Evolutionary conservation across 192 early-diverging fungal genomes (phyloP).

Genomic region (Backusella sp.): DNA sequence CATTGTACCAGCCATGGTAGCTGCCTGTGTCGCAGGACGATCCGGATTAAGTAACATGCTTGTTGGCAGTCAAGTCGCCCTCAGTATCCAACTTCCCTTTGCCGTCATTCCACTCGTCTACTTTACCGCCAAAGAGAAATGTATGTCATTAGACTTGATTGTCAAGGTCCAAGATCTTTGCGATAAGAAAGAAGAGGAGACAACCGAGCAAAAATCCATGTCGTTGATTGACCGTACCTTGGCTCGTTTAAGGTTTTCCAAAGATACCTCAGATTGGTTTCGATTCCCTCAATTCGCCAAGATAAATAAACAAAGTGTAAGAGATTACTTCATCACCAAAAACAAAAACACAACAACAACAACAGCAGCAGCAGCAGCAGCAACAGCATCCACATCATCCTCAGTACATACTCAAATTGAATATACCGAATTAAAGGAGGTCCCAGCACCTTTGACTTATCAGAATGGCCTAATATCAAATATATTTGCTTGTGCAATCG

Average conservation of each 20-base stretch:
- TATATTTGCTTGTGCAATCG: slow-evolving; percentile 33
- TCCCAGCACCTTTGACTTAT: slow-evolving; percentile 32
- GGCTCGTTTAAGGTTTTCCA: neutral
- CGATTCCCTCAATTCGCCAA: neutral
- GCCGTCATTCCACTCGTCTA: slow-evolving; percentile 76
- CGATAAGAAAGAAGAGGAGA: neutral
- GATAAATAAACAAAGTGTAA: neutral
- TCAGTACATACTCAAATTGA: neutral
- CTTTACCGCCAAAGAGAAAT: slow-evolving; percentile 55
- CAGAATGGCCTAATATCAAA: slow-evolving; percentile 35
- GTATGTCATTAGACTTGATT: slow-evolving; percentile 44
- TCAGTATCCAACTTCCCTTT: slow-evolving; percentile 80
- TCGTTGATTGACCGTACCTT: neutral
- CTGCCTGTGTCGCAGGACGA: slow-evolving; percentile 61
- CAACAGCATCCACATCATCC: neutral
- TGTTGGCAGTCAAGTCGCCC: slow-evolving; percentile 72
- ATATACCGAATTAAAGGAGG: neutral
- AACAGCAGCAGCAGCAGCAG: neutral
- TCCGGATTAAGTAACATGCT: slow-evolving; percentile 61
- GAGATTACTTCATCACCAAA: neutral
- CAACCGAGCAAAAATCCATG: neutral
- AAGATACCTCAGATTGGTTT: neutral
- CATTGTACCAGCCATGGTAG: slow-evolving; percentile 71
- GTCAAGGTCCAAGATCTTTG: neutral
- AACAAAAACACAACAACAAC: neutral